phyloP scores from a whole-genome alignment of 1,139 yeast species.

The Meyerozyma athensensis region DNA sequence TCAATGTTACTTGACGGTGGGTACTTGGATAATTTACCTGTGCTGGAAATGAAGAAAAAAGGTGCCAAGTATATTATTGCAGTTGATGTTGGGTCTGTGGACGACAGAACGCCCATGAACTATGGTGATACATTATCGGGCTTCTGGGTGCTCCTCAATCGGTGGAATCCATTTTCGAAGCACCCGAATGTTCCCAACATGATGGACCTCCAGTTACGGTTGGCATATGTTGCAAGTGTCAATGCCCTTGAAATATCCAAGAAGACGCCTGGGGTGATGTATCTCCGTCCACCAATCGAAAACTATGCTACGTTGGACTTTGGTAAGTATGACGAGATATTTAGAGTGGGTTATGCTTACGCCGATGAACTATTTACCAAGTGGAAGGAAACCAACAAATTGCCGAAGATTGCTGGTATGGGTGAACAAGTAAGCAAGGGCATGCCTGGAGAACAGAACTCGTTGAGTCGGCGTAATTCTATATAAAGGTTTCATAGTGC shows the following conservation, averaged over 20 bases:
- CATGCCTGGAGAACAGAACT: constrained; percentile 1
- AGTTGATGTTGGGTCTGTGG: constrained; percentile 95
- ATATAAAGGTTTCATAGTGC: no score
- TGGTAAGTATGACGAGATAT: constrained; percentile 86
- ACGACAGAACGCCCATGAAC: constrained; percentile 83
- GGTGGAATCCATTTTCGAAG: constrained; percentile 86
- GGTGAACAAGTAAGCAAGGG: constrained; percentile 15
- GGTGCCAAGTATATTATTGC: constrained; percentile 90
- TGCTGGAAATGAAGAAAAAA: constrained; percentile 79
- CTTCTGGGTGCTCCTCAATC: constrained; percentile 80
- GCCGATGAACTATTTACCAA: constrained; percentile 57
- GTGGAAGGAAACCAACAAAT: constrained; percentile 47
- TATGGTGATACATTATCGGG: constrained; percentile 95
- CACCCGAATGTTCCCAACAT: constrained; percentile 89
- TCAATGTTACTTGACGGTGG: constrained; percentile 96
- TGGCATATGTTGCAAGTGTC: constrained; percentile 94
- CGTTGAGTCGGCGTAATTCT: constrained; percentile 58
- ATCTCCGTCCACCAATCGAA: constrained; percentile 91
- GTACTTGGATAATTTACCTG: constrained; percentile 89
- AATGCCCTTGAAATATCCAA: constrained; percentile 89
- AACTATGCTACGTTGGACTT: constrained; percentile 88
- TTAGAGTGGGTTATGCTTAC: constrained; percentile 72
- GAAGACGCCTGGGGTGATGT: constrained; percentile 78
- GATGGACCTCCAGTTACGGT: constrained; percentile 90
- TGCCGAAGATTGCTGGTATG: constrained; percentile 64